phyloP scores from a whole-genome alignment of 2,329 filamentous ascomycete genomes.

The Chaetomiaceae sp. region DNA sequence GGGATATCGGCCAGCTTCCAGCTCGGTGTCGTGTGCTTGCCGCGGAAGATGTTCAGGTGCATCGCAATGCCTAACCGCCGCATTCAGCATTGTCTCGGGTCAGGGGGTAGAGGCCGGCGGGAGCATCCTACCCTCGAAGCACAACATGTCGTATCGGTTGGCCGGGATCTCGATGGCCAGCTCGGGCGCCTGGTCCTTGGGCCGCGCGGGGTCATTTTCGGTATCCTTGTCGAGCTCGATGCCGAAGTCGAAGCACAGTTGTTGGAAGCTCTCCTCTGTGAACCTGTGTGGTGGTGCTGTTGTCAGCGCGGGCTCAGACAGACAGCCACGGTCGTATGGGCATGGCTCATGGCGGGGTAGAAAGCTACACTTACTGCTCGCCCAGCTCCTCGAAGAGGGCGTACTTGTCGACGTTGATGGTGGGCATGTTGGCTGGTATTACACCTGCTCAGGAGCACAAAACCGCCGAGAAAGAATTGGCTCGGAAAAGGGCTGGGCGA shows the following conservation, averaged over 20 bases:
- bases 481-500: slow-evolving; percentile 6
- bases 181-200: slow-evolving; percentile 80
- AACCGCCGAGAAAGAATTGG: slow-evolving; percentile 12
- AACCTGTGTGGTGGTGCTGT: slow-evolving; percentile 46
- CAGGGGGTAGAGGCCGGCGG: background rate
- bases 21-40: slow-evolving; percentile 67
- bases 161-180: slow-evolving; percentile 98
- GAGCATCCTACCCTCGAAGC: slow-evolving; percentile 66
- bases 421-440: slow-evolving; percentile 52
- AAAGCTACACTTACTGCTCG: slow-evolving; percentile 60
- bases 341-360: slow-evolving; percentile 24
- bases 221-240: slow-evolving; percentile 98
- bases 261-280: slow-evolving; percentile 91
- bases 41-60: slow-evolving; percentile 92
- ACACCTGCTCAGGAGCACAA: background rate
- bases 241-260: slow-evolving; percentile 96
- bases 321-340: background rate
- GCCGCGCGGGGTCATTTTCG: slow-evolving; percentile 61
- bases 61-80: slow-evolving; percentile 57
- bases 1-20: slow-evolving; percentile 69
- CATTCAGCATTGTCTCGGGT: background rate
- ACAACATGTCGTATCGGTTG: slow-evolving; percentile 91
- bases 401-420: slow-evolving; percentile 93
- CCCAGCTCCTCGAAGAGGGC: slow-evolving; percentile 90
- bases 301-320: background rate